Percentiles rank a stretch among this genome's conserved stretches.
Evolutionary conservation across 1,139 yeast genomes (phyloP).

Genomic region (Pichia sp.): DNA sequence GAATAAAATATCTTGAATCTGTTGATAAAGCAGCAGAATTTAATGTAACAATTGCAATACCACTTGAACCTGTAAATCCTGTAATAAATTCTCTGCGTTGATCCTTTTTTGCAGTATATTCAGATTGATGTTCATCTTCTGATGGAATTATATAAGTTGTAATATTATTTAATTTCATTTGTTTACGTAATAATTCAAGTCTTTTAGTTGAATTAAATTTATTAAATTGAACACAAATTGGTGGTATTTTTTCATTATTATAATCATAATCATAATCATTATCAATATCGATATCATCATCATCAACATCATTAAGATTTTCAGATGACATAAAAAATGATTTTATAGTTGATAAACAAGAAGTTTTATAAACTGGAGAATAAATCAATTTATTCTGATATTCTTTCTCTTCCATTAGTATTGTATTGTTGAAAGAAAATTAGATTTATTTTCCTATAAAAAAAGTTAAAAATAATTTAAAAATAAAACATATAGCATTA

Average conservation of each 20-base stretch:
- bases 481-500: no score
- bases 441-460: no score
- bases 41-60: constrained; percentile 46
- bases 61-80: constrained; percentile 56
- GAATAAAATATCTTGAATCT: constrained; percentile 51
- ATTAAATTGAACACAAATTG: not conserved
- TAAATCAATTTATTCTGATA: not conserved
- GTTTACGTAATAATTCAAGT: constrained; percentile 1
- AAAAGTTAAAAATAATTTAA: no score
- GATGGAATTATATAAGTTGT: constrained; percentile 43
- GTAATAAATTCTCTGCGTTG: constrained; percentile 44
- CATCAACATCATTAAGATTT: no score
- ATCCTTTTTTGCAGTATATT: constrained; percentile 46
- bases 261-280: no score
- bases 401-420: no score
- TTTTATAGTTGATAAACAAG: constrained; percentile 12
- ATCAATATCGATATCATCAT: no score
- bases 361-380: constrained; percentile 12
- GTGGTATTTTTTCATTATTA: no score
- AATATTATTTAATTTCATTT: constrained; percentile 6
- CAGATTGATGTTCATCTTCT: constrained; percentile 57
- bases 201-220: constrained; percentile 1
- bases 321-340: not conserved
- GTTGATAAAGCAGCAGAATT: constrained; percentile 46
- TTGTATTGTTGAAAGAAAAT: no score